Conservation (phyloP, 257 asterid species). For the Verbascum thapsus region DNA sequence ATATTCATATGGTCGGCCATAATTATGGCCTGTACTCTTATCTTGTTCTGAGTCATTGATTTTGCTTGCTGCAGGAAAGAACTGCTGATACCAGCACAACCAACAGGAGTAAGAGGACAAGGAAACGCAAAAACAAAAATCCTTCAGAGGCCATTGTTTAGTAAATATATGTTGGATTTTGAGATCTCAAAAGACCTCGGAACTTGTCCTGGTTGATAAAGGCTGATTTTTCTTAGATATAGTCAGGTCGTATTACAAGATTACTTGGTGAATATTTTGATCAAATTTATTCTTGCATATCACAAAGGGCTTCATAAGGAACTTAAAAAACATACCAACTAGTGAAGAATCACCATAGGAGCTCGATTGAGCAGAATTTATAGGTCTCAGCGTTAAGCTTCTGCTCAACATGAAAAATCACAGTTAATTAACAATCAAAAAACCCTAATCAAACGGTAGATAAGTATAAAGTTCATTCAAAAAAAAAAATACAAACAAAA, state of each 20-base stretch:
- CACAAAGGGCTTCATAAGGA: slow-evolving; percentile 4
- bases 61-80: slow-evolving; percentile 34
- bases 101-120: slow-evolving; percentile 40
- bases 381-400: slow-evolving; percentile 38
- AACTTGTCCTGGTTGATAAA: slow-evolving; percentile 7
- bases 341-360: slow-evolving; percentile 57
- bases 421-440: slow-evolving; percentile 15
- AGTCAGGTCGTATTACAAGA: slow-evolving; percentile 10
- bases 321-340: slow-evolving; percentile 41
- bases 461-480: not conserved
- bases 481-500: not conserved
- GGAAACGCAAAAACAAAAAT: slow-evolving; percentile 44
- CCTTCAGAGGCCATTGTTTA: slow-evolving; percentile 26
- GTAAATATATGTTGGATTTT: slow-evolving; percentile 15
- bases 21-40: not conserved
- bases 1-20: not conserved
- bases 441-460: not conserved
- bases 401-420: slow-evolving; percentile 33
- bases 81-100: slow-evolving; percentile 25
- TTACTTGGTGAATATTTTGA: slow-evolving; percentile 16
- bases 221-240: slow-evolving; percentile 19
- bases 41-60: slow-evolving; percentile 25
- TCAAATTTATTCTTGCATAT: not conserved
- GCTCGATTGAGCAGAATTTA: slow-evolving; percentile 48
- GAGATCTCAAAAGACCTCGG: not conserved